Evolutionary conservation across 306 rosid genomes (phyloP), one percentile per base, ranked within the genome.

Genomic region (Dryas alaskensis): DNA sequence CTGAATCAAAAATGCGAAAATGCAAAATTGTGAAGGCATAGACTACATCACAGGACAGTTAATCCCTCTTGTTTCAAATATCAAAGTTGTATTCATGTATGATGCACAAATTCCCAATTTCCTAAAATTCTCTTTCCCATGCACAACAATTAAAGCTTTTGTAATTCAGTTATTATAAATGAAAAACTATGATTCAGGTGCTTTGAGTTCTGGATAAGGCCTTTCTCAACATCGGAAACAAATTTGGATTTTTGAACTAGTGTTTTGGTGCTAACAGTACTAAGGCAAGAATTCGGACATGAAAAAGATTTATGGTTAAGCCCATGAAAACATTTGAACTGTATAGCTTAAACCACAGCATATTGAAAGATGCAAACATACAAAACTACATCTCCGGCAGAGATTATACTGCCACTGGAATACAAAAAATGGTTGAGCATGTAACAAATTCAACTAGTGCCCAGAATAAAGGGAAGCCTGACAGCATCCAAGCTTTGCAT

Each of bases 401-500:
- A 61, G 37, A 37, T 73, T 42, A 48, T 55, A 60, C 73, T 17
- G 79, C 76, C 79, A 13, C 53, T 31, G 3, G 37, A 61, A 54
- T 68, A 68, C 57, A 46, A 69, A 80, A 31, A 75, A 72, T 78
- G 81, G 85, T 53, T 25, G 73, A 80, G 78, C 61, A 70, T 70
- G 79, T 55, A 78, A 80, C 71, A 81, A 74, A 80, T 68, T 70
- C 82, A 79, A 67, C 80, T 59, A 73, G 75, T 68, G 67, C 76
- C 72, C 75, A 73, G 25, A 73, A 80, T 61, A 69, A 55, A 69
- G 59, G 83, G 89, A 88, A 84, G 86, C 86, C 72, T 72, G 73
- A 77, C 72, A 40, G 49, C 57, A 51, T 62, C 88, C 90, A 72
- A 79, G 88, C 88, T 85, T 88, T 80, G 84, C 82, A 83, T 92